A percentile compares a stretch with the other conserved stretches of the same genome.
Conservation (phyloP, 768 basidiomycete species). For the Hericium erinaceus region DNA sequence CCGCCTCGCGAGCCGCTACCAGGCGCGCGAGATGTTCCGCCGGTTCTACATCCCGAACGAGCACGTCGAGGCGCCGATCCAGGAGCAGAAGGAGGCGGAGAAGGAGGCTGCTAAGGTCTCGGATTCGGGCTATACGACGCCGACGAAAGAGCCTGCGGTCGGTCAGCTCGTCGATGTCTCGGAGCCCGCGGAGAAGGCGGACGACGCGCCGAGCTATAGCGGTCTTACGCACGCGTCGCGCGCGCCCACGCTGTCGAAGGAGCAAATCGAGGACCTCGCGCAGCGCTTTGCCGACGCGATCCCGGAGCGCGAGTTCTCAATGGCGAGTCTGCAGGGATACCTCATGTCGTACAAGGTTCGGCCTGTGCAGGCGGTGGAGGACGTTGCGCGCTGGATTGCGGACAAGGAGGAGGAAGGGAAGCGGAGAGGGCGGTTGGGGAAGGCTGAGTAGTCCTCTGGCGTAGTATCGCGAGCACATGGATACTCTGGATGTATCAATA, state of each 20-base stretch:
- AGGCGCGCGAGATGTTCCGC: slow-evolving; percentile 55
- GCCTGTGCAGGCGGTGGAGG: slow-evolving; percentile 45
- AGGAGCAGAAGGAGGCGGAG: slow-evolving; percentile 19
- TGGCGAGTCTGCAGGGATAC: slow-evolving; percentile 45
- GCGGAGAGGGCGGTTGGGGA: neutral
- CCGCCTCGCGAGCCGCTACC: slow-evolving; percentile 60
- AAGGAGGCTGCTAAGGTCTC: slow-evolving; percentile 11
- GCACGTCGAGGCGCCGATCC: slow-evolving; percentile 11
- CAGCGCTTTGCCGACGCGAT: slow-evolving; percentile 44
- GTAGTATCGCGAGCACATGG: too few species aligned
- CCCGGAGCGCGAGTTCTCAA: slow-evolving; percentile 34
- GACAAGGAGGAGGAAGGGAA: slow-evolving; percentile 27
- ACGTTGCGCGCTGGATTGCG: slow-evolving; percentile 39
- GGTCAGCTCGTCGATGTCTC: slow-evolving; percentile 3
- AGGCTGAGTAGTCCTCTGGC: neutral
- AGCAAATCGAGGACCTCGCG: slow-evolving; percentile 39
- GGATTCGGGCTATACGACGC: slow-evolving; percentile 12
- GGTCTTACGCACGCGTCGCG: slow-evolving; percentile 4
- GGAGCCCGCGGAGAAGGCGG: neutral
- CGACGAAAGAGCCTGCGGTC: neutral
- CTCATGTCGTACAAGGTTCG: slow-evolving; percentile 60
- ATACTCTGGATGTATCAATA: too few species aligned
- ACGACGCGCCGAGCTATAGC: neutral
- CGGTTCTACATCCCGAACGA: slow-evolving; percentile 52
- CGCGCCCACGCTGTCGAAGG: slow-evolving; percentile 31